Conservation (phyloP, 2,329 filamentous ascomycete genomes). For the Fusarium siculi region DNA sequence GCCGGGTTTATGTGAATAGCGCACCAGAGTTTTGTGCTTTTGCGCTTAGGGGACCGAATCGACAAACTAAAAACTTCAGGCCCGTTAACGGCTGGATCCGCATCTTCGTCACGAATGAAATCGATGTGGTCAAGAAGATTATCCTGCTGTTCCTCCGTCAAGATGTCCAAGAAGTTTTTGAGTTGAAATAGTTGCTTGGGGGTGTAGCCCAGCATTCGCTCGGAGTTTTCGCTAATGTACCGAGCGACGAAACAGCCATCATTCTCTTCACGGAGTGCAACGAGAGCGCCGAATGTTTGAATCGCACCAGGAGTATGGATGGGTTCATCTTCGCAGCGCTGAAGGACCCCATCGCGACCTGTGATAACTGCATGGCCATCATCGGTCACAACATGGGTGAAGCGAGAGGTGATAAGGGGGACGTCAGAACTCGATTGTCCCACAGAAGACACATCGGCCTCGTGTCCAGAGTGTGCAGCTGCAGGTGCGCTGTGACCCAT, state of each 20-base stretch:
- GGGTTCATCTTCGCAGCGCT: conserved; percentile 89
- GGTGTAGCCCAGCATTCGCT: conserved; percentile 77
- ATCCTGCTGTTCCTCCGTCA: conserved; percentile 85
- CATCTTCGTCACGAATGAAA: conserved; percentile 85
- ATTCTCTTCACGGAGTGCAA: conserved; percentile 77
- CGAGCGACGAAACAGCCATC: conserved; percentile 76
- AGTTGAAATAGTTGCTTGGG: conserved; percentile 80
- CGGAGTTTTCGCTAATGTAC: conserved; percentile 84
- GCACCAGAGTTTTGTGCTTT: conserved; percentile 81
- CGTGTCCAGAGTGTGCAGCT: background rate
- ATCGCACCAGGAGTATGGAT: conserved; percentile 87
- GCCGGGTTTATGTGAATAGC: conserved; percentile 80
- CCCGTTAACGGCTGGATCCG: conserved; percentile 78
- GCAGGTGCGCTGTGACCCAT: background rate
- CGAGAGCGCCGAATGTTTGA: conserved; percentile 81
- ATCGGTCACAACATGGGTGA: conserved; percentile 80
- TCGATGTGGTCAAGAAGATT: conserved; percentile 88
- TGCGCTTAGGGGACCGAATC: conserved; percentile 67
- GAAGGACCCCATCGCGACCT: conserved; percentile 76
- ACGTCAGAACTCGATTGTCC: conserved; percentile 49
- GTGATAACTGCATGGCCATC: conserved; percentile 86
- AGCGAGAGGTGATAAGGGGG: conserved; percentile 73
- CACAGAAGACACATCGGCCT: conserved; percentile 32
- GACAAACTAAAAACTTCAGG: conserved; percentile 88
- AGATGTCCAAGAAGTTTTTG: conserved; percentile 81